Evolutionary conservation across 2,329 filamentous ascomycete species (phyloP).

Genomic region (Corynespora cassiicola): DNA sequence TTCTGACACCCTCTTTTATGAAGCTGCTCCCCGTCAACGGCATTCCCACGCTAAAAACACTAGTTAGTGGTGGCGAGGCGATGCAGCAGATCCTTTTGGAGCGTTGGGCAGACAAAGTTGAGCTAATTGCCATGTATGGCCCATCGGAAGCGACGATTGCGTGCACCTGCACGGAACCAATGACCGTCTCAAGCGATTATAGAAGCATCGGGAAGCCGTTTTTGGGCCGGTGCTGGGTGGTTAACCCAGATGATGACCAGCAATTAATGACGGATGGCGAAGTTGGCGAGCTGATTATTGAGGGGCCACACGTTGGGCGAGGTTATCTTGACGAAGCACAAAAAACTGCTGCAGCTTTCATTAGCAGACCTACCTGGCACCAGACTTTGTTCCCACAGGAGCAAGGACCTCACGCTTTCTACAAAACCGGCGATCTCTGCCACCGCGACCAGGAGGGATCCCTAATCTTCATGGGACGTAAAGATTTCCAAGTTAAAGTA

Average conservation of each 20-base stretch:
- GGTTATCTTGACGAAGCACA: conserved; percentile 24
- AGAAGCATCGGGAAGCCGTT: conserved; percentile 14
- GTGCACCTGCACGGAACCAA: no score
- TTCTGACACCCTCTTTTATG: conserved; percentile 48
- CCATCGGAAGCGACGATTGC: conserved; percentile 48
- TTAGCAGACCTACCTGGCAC: conserved; percentile 27
- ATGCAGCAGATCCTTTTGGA: conserved; percentile 18
- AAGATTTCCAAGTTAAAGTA: conserved; percentile 45
- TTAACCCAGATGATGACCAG: conserved; percentile 12
- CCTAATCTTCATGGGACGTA: conserved; percentile 51
- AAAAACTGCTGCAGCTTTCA: conserved; percentile 18
- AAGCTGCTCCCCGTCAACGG: conserved; percentile 63
- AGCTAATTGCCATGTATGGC: conserved; percentile 49
- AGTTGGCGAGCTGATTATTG: conserved; percentile 60
- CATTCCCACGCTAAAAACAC: conserved; percentile 46
- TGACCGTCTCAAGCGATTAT: no score
- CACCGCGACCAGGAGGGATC: no score
- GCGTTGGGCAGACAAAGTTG: conserved; percentile 46
- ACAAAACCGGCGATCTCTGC: no score
- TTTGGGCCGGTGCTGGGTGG: conserved; percentile 17
- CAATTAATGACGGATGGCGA: conserved; percentile 16
- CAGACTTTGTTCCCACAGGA: conserved; percentile 48
- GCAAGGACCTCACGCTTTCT: conserved; percentile 34
- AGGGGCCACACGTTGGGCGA: conserved; percentile 55
- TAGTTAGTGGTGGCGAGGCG: conserved; percentile 49